Evolutionary conservation across 192 early-diverging fungal genomes (phyloP).

Genomic region (Coemansia sp.): DNA sequence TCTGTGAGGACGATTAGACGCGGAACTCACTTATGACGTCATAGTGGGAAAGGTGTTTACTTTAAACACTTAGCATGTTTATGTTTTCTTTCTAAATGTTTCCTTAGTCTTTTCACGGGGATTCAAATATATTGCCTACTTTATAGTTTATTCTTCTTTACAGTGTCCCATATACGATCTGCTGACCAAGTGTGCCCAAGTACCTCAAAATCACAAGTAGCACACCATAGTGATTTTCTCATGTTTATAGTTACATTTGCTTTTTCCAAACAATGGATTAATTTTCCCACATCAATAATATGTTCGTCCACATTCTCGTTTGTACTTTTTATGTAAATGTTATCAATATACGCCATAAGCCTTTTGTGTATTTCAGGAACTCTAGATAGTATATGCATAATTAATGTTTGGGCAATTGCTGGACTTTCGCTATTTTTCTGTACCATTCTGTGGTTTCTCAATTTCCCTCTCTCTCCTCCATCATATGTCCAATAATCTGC

Average conservation of each 20-base stretch:
- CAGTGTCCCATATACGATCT: constrained; percentile 12
- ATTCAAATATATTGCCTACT: no score
- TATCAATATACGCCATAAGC: constrained; percentile 31
- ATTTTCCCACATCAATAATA: constrained; percentile 12
- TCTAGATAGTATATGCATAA: constrained; percentile 2
- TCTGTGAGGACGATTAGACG: no score
- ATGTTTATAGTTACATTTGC: constrained; percentile 22
- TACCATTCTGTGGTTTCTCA: constrained; percentile 13
- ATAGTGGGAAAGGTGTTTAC: no score
- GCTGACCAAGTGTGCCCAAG: constrained; percentile 3
- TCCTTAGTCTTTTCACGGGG: no score
- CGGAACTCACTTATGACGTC: no score
- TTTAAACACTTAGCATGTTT: no score
- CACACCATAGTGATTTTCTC: constrained; percentile 17
- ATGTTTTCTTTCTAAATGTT: no score
- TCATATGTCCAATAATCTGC: constrained; percentile 18
- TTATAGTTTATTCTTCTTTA: no score
- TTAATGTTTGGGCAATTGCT: constrained; percentile 18
- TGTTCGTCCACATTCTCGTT: constrained; percentile 6
- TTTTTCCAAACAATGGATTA: background rate
- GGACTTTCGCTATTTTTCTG: constrained; percentile 16
- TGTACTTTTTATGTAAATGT: constrained; percentile 27
- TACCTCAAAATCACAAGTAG: constrained; percentile 6
- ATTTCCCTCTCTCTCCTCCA: background rate
- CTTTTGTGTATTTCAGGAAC: background rate